Conservation (phyloP, 176 grass and related monocot genomes). For the Alopecurus myosuroides region DNA sequence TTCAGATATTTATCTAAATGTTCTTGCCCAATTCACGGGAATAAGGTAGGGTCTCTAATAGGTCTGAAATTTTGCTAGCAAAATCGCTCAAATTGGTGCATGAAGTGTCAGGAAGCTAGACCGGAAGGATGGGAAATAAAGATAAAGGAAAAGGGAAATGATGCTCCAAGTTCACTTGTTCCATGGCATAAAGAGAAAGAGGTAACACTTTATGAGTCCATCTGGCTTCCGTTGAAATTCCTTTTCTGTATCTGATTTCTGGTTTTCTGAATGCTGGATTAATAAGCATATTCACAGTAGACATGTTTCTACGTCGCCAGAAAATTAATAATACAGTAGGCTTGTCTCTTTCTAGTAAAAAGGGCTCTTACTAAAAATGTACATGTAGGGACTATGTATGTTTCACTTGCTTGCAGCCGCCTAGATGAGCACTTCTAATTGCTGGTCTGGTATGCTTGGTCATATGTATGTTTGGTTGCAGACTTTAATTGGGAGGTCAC, state of each 20-base stretch:
- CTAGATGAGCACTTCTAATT: too few relatives aligned
- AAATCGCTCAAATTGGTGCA: too few relatives aligned
- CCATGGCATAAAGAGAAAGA: conserved; percentile 58
- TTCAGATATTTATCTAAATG: too few relatives aligned
- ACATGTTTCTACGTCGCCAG: not conserved
- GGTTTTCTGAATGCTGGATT: not conserved
- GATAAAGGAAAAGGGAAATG: conserved; percentile 37
- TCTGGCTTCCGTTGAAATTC: not conserved
- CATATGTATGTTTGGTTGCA: too few relatives aligned
- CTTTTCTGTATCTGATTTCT: not conserved
- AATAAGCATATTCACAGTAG: not conserved
- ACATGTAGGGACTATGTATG: not conserved
- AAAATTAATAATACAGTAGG: not conserved
- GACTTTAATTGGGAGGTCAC: too few relatives aligned
- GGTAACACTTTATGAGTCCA: conserved; percentile 41
- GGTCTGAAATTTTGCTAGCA: too few relatives aligned
- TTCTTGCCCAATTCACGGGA: too few relatives aligned
- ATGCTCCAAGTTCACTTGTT: conserved; percentile 30
- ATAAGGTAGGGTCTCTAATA: too few relatives aligned
- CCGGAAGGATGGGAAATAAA: conserved; percentile 50
- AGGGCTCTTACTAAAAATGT: not conserved
- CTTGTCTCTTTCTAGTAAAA: not conserved
- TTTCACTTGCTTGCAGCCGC: too few relatives aligned
- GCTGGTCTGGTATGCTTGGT: too few relatives aligned
- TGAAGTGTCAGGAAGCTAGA: conserved; percentile 29